Percentiles rank a stretch among this genome's conserved stretches.
phyloP scores from a whole-genome alignment of 805 yeast species.

The Yarrowia porcina region DNA sequence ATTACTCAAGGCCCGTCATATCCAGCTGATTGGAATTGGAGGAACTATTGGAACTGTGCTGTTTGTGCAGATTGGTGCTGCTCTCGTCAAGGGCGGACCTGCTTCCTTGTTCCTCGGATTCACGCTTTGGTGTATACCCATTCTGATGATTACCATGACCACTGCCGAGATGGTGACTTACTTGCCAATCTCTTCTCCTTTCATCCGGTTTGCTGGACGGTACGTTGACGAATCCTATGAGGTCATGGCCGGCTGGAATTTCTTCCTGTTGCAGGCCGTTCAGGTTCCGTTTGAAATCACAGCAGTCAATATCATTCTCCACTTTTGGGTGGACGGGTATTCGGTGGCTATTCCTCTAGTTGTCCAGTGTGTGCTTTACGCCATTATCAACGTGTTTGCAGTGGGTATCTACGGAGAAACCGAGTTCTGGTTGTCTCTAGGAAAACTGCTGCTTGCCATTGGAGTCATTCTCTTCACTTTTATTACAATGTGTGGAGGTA shows the following conservation, averaged over 20 bases:
- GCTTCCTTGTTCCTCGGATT: slow-evolving; percentile 55
- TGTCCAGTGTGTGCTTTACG: slow-evolving; percentile 61
- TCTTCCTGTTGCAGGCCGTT: slow-evolving; percentile 70
- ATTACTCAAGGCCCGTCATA: slow-evolving; percentile 52
- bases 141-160: slow-evolving; percentile 61
- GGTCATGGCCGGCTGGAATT: slow-evolving; percentile 75
- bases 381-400: slow-evolving; percentile 65
- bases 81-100: slow-evolving; percentile 65
- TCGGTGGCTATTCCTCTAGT: slow-evolving; percentile 67
- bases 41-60: slow-evolving; percentile 83
- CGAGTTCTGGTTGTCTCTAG: slow-evolving; percentile 74
- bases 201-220: slow-evolving; percentile 67
- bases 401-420: slow-evolving; percentile 76
- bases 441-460: slow-evolving; percentile 69
- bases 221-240: slow-evolving; percentile 75
- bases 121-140: slow-evolving; percentile 65
- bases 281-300: slow-evolving; percentile 81
- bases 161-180: slow-evolving; percentile 80
- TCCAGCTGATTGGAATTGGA: slow-evolving; percentile 74
- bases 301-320: slow-evolving; percentile 72
- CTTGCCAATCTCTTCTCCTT: slow-evolving; percentile 73
- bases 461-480: slow-evolving; percentile 75
- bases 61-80: slow-evolving; percentile 70
- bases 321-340: slow-evolving; percentile 76
- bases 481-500: slow-evolving; percentile 83